Evolutionary conservation across 495 filamentous ascomycete species (phyloP).

Genomic region (Friedmanniomyces simplex): DNA sequence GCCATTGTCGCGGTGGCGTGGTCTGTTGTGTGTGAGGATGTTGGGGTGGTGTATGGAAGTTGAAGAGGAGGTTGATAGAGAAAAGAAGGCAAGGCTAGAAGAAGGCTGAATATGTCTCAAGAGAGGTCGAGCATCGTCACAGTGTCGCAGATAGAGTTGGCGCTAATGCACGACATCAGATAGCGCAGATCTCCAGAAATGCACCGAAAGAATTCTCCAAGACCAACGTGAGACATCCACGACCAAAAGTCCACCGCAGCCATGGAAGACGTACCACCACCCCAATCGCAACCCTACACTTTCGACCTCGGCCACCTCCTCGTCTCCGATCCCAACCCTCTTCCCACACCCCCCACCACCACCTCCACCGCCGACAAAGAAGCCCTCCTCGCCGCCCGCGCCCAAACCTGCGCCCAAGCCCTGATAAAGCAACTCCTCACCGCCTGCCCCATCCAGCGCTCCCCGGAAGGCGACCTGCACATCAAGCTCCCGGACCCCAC

Average conservation of each 20-base stretch:
- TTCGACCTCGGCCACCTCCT: constrained; percentile 30
- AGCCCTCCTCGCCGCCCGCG: constrained; percentile 50
- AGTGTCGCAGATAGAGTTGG: neutral
- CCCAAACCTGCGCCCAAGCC: constrained; percentile 76
- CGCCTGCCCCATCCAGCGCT: constrained; percentile 62
- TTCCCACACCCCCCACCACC: constrained; percentile 18
- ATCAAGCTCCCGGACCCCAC: constrained; percentile 59
- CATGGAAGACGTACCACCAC: constrained; percentile 2
- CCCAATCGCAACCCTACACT: constrained; percentile 20
- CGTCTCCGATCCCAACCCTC: constrained; percentile 24
- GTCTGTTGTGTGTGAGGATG: neutral
- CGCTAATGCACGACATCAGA: constrained; percentile 1
- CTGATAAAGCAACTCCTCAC: constrained; percentile 84
- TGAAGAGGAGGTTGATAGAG: neutral
- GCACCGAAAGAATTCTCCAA: neutral
- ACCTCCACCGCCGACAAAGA: constrained; percentile 29
- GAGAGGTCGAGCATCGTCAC: neutral
- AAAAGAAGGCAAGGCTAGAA: neutral
- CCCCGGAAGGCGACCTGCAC: constrained; percentile 55
- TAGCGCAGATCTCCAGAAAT: neutral
- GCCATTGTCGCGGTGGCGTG: neutral
- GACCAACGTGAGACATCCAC: no score
- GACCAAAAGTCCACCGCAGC: neutral
- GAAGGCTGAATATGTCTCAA: neutral
- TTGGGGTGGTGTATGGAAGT: neutral